Base-by-base conservation (phyloP, 208 protist species). In the Leishmania major region DNA sequence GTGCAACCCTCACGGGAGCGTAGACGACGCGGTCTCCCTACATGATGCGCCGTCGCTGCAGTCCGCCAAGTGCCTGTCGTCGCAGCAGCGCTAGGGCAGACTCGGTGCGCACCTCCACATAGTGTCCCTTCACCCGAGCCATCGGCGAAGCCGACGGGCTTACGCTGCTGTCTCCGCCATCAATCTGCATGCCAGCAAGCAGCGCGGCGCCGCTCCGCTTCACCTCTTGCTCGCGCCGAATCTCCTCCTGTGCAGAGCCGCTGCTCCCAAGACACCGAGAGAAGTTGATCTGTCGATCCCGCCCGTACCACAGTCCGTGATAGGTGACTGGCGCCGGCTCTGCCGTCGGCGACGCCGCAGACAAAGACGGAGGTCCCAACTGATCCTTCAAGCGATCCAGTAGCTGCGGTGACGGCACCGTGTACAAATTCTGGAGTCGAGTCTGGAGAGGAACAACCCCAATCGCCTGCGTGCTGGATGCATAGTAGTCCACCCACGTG, bases 401-500 rank as follows among this genome's bases (percentile, higher is more conserved):
- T 37, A 85, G 17, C 10, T 78, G 51, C 6, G 82, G 77, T 22
- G 77, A 85, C 1, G 82, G 82, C 22, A 75, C 76, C 22, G 79
- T 79, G 59, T 79, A 59, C n/a, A 85, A 59, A 49, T 85, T 85
- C 77, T 75, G 77, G 19, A 69, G 25, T 11, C 76, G 82, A 31
- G 40, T 57, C 28, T 81, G 57, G 2, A 57, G 17, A 28, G 82
- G 57, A 22, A 85, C 77, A 22, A 1, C 13, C 17, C 77, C 77
- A 25, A 85, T 81, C 31, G 37, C 17, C 62, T 85, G 82, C 40
- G 77, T 85, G 45, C 82, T 85, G 25, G 77, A 67, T 11, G 82
- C 82, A 43, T 79, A 85, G 67, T 77, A 78, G 62, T 85, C 49
- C 47, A 85, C 62, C 31, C 49, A 72, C 35, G 55, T 72, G 17